Evolutionary conservation across 2,329 filamentous ascomycete genomes (phyloP).

Genomic region (Cladophialophora exuberans): DNA sequence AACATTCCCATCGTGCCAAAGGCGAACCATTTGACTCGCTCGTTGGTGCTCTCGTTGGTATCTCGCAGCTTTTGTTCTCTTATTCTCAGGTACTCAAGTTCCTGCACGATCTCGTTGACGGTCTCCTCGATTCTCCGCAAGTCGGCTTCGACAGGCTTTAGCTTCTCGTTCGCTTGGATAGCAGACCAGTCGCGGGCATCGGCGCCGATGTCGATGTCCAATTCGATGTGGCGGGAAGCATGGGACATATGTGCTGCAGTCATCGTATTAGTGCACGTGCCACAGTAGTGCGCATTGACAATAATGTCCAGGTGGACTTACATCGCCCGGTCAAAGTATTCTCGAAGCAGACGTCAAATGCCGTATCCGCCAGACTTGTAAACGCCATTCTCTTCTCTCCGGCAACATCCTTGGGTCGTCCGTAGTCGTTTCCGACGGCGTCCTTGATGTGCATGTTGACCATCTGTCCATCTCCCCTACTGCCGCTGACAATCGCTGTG

Average conservation of each 20-base stretch:
- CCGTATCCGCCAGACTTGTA: slow-evolving; percentile 86
- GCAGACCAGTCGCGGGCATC: slow-evolving; percentile 98
- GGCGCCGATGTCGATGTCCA: slow-evolving; percentile 94
- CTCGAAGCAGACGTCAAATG: slow-evolving; percentile 96
- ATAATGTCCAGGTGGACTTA: slow-evolving; percentile 39
- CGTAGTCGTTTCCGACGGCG: slow-evolving; percentile 94
- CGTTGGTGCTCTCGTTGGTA: slow-evolving; percentile 99
- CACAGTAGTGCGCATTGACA: slow-evolving; percentile 5
- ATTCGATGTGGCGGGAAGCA: slow-evolving; percentile 74
- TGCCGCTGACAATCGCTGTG: slow-evolving; percentile 83
- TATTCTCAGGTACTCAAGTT: slow-evolving; percentile 92
- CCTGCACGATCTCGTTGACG: slow-evolving; percentile 80
- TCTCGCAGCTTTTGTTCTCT: slow-evolving; percentile 95
- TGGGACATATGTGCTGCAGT: slow-evolving; percentile 40
- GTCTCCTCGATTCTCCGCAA: slow-evolving; percentile 90
- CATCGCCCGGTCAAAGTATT: slow-evolving; percentile 71
- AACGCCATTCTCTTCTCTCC: slow-evolving; percentile 94
- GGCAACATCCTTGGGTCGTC: slow-evolving; percentile 83
- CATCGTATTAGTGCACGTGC: no score
- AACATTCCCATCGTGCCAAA: slow-evolving; percentile 91
- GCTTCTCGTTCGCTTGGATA: slow-evolving; percentile 94
- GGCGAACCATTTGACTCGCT: slow-evolving; percentile 97
- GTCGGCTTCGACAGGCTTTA: slow-evolving; percentile 95
- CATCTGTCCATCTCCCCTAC: slow-evolving; percentile 85
- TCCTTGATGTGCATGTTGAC: slow-evolving; percentile 98